Conservation (phyloP, 2,329 filamentous ascomycete genomes). For the Calonectria henricotiae region DNA sequence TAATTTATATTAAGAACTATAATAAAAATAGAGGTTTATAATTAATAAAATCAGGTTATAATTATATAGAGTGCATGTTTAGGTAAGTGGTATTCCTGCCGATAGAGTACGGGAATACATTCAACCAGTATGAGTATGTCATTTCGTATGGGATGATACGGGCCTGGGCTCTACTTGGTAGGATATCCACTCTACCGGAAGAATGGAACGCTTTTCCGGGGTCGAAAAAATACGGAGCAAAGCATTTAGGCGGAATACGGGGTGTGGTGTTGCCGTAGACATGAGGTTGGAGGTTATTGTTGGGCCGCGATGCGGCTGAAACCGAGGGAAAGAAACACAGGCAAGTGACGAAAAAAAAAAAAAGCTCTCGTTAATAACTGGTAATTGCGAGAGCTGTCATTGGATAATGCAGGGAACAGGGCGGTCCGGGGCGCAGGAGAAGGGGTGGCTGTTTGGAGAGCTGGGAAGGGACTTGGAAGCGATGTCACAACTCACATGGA, state of each 20-base stretch:
- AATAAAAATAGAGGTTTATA: no score
- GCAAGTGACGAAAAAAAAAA: slow-evolving; percentile 17
- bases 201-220: slow-evolving; percentile 13
- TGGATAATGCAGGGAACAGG: slow-evolving; percentile 42
- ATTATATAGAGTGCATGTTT: no score
- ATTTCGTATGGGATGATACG: neutral
- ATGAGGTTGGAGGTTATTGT: neutral
- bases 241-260: slow-evolving; percentile 6
- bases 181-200: slow-evolving; percentile 1
- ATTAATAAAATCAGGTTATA: no score
- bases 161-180: neutral
- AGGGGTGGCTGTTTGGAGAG: slow-evolving; percentile 37
- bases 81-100: neutral
- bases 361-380: slow-evolving; percentile 36
- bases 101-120: slow-evolving; percentile 21
- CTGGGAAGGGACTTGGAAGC: slow-evolving; percentile 36
- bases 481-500: slow-evolving; percentile 38
- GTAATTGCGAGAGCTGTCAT: slow-evolving; percentile 45
- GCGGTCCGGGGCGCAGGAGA: slow-evolving; percentile 50
- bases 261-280: slow-evolving; percentile 7
- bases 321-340: slow-evolving; percentile 25
- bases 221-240: neutral
- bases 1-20: no score
- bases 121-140: slow-evolving; percentile 10
- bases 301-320: slow-evolving; percentile 41